Percentiles rank a stretch among this genome's conserved stretches.
phyloP scores from a whole-genome alignment of 2,329 filamentous ascomycete species.

The Blastomyces parvus region DNA sequence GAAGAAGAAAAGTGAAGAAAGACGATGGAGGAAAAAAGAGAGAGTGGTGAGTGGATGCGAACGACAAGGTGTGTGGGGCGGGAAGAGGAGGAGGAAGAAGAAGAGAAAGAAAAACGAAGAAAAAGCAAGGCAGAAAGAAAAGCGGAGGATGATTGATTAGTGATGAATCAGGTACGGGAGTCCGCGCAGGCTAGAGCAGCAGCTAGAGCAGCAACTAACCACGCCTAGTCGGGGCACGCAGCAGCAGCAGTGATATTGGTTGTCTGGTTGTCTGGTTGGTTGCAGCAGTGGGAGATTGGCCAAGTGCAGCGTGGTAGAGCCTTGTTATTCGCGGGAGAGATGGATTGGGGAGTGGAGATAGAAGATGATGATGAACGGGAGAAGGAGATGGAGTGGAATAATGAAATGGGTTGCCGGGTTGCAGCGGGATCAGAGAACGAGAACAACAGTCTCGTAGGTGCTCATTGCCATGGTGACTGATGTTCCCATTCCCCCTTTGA shows the following conservation, averaged over 20 bases:
- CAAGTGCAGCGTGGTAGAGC: background rate
- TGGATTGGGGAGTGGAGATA: background rate
- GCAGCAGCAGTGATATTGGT: background rate
- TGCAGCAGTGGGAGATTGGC: background rate
- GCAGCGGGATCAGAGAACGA: background rate
- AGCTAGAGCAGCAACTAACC: background rate
- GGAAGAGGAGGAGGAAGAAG: background rate
- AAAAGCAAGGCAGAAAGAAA: background rate
- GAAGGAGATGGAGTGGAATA: background rate
- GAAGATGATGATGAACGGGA: background rate
- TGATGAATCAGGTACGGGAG: background rate
- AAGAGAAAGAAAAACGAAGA: background rate
- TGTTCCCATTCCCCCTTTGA: background rate
- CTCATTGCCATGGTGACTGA: background rate
- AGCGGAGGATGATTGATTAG: background rate
- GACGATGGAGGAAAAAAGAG: background rate
- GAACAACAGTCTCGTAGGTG: background rate
- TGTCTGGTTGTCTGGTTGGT: background rate
- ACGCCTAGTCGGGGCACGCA: background rate
- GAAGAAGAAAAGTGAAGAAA: background rate
- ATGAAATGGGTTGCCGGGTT: background rate
- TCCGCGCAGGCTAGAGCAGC: background rate
- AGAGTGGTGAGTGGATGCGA: background rate
- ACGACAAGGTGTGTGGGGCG: background rate
- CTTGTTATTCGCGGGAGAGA: too few relatives aligned